phyloP scores from a whole-genome alignment of 495 filamentous ascomycete genomes.

The Aspergillus cristatus region DNA sequence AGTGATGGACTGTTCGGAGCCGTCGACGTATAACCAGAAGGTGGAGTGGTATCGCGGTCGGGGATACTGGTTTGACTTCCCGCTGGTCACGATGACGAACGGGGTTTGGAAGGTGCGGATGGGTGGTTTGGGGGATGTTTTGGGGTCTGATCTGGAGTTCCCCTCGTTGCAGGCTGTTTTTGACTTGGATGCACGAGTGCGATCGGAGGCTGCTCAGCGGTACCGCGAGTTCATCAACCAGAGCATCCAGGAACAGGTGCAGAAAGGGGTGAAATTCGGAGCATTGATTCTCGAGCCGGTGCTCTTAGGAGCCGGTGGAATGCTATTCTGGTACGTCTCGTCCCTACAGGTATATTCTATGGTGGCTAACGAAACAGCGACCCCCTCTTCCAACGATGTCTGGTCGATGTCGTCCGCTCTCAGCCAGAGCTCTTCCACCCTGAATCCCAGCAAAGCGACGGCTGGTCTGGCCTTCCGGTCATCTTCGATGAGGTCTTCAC shows the following conservation, averaged over 20 bases:
- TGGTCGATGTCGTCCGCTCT: conserved; percentile 53
- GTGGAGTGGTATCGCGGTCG: conserved; percentile 71
- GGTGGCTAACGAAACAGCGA: conserved; percentile 44
- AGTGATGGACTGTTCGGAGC: conserved; percentile 70
- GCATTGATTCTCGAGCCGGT: conserved; percentile 68
- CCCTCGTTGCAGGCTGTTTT: conserved; percentile 49
- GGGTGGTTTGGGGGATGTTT: conserved; percentile 28
- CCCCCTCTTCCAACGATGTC: conserved; percentile 63
- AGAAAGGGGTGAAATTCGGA: conserved; percentile 55
- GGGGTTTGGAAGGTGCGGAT: conserved; percentile 55
- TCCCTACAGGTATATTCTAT: not conserved
- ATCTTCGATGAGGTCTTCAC: conserved; percentile 79
- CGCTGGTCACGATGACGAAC: conserved; percentile 51
- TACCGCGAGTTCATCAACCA: conserved; percentile 52
- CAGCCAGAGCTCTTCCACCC: conserved; percentile 39
- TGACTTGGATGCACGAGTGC: conserved; percentile 42
- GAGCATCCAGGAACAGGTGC: conserved; percentile 39
- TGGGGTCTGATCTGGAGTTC: conserved; percentile 40
- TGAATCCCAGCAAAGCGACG: conserved; percentile 8
- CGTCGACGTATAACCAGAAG: conserved; percentile 60
- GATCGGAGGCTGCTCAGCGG: conserved; percentile 23
- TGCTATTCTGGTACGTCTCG: conserved; percentile 57
- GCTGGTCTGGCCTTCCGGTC: conserved; percentile 64
- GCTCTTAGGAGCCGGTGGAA: conserved; percentile 67
- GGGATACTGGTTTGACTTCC: conserved; percentile 70